Evolutionary conservation across 1,284 basidiomycete genomes (phyloP), one percentile per base, ranked within the genome.

Genomic region (Taiwanofungus camphoratus): DNA sequence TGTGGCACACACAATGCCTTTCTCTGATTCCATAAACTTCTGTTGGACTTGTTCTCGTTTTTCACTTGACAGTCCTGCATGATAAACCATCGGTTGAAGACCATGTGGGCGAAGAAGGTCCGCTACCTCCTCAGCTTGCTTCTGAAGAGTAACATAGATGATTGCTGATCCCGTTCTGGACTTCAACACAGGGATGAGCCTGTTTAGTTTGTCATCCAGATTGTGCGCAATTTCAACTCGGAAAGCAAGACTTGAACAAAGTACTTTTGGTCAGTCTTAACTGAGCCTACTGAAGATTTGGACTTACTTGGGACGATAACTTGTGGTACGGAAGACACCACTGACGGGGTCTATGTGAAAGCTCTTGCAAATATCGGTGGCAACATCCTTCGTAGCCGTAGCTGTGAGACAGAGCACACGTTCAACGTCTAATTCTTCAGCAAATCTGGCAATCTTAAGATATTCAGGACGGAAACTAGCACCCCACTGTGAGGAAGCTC

Each of bases 401-500:
- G 85, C 84, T 0, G 85, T 87, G 33, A 88, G 66, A 22, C 85
- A 86, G 58, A 88, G 77, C 43, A 88, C 73, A 2, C 85, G 82
- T 26, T 83, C 73, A 3, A 70, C 68, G 7, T 79, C 76, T 55
- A 76, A 79, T 37, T 80, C 74, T 37, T 68, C 61, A 19, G 80
- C 77, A 47, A 87, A 69, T 1, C 70, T 62, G 26, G 79, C 77
- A 35, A 89, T 74, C 48, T 73, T 70, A 31, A 78, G 65, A 52
- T 80, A 71, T 45, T 71, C 65, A 13, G 64, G 66, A 23, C 77
- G 68, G 56, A 81, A 79, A 51, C 76, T 76, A 41, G 74, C 69
- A n/a, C 77, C 77, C 76, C 75, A 79, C 57, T 73, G 38, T 8
- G 5, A 27, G 19, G 35, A 33, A 11, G 18, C 15, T 9, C 41